Evolutionary conservation across 768 basidiomycete species (phyloP), one percentile per base, ranked within the genome.

Genomic region (Daedaleopsis nitida): DNA sequence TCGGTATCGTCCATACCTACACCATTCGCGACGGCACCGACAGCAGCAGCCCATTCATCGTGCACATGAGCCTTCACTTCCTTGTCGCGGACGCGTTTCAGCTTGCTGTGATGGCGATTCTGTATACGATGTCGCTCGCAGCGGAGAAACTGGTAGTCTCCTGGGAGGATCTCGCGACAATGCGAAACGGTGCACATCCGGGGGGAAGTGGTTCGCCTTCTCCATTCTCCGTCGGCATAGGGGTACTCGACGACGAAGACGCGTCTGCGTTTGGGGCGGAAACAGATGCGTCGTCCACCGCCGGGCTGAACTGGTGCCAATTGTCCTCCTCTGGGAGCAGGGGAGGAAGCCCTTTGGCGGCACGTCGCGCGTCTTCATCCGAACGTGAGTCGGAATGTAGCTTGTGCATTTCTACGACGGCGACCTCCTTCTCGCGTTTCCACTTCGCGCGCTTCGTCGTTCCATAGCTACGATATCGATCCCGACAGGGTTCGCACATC

Each of bases 121-220:
- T 84, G 84, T n/a, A 81, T 62, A 3, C 83, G 77, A 57, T 85
- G 84, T 59, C 80, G 77, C 62, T 84, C 84, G 69, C 84, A 85
- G 37, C 82, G 80, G 57, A 83, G 81, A 69, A 73, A 85, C 13
- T 74, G 72, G 68, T 84, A 83, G 24, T 73, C 69, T 0, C 76
- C 76, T 0, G 81, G 80, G 3, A 85, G 76, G 47, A 83, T 72
- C 52, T 76, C 77, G 68, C 82, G 81, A 56, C 84, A 85, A 65
- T 84, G 84, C 27, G 81, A 83, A 21, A 85, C 82, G 7, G 81
- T 84, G 64, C 83, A 84, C 79, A 84, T 82, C 14, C 82, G 80
- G 7, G 76, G 4, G 79, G 75, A 11, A 75, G 70, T 19, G 63
- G 50, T 9, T 64, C 43, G 67, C 65, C 21, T 50, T 61, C 59